A percentile compares a stretch with the other conserved stretches of the same genome.
These are phyloP conservation scores for Saksenaea oblongispora DNA, from an alignment of 371 early-diverging fungal genomes.

Conservation along the genomic window DNA sequence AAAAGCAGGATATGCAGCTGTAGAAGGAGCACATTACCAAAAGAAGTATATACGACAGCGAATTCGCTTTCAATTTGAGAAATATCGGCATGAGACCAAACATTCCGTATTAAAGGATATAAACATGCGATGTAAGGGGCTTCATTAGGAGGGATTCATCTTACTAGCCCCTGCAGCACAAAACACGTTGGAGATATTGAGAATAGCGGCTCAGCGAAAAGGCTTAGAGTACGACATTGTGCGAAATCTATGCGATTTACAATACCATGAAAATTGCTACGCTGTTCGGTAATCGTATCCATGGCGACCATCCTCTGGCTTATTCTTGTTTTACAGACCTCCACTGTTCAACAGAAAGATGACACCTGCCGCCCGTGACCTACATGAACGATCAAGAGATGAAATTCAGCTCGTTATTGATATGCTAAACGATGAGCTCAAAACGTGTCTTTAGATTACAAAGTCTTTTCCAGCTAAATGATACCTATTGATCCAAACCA, in stretches of 20 bases:
- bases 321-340: slow-evolving; percentile 7
- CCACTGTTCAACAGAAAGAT: slow-evolving; percentile 13
- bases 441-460: background rate
- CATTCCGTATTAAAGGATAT: background rate
- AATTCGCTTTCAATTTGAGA: slow-evolving; percentile 11
- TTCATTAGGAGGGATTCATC: background rate
- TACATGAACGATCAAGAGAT: slow-evolving; percentile 7
- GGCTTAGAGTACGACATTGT: slow-evolving; percentile 17
- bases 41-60: slow-evolving; percentile 11
- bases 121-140: background rate
- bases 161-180: slow-evolving; percentile 4
- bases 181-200: slow-evolving; percentile 17
- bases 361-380: background rate
- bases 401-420: slow-evolving; percentile 9
- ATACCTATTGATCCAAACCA: background rate
- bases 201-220: slow-evolving; percentile 8
- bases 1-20: slow-evolving; percentile 18
- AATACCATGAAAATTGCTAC: slow-evolving; percentile 10
- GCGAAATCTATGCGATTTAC: slow-evolving; percentile 15
- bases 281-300: slow-evolving; percentile 7
- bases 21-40: background rate
- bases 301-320: background rate
- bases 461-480: background rate
- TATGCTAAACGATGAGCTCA: slow-evolving; percentile 11
- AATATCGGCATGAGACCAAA: background rate